phyloP scores from a whole-genome alignment of 257 asterid species.

The Nicotiana otophora region DNA sequence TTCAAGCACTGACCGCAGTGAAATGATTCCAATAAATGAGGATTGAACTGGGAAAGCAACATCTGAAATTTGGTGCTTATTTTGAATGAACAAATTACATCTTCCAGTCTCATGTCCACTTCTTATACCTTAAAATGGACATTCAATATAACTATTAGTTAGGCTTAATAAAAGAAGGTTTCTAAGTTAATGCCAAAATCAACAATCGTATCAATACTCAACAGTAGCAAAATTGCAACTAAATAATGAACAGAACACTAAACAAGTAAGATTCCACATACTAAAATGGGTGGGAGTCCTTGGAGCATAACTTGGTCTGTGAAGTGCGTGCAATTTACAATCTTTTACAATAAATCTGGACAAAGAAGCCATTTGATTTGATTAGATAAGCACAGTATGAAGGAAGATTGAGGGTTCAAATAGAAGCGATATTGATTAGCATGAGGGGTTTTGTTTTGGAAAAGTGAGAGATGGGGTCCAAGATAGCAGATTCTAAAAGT shows the following conservation, averaged over 20 bases:
- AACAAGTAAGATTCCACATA: background rate
- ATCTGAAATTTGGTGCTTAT: slow-evolving; percentile 12
- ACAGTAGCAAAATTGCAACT: background rate
- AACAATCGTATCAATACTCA: background rate
- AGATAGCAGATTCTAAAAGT: background rate
- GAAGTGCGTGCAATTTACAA: slow-evolving; percentile 21
- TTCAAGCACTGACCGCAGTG: slow-evolving; percentile 24
- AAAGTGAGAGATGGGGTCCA: background rate
- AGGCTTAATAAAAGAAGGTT: background rate
- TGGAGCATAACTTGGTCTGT: slow-evolving; percentile 13
- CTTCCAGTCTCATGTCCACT: slow-evolving; percentile 11
- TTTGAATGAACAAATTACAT: slow-evolving; percentile 18
- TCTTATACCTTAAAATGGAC: slow-evolving; percentile 22
- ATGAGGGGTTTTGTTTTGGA: background rate
- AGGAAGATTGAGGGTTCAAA: background rate
- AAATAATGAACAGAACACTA: background rate
- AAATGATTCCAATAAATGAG: background rate
- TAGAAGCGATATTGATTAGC: background rate
- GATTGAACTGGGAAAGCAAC: slow-evolving; percentile 11
- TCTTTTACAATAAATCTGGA: slow-evolving; percentile 33
- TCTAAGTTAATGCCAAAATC: background rate
- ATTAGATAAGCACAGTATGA: background rate
- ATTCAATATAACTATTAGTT: background rate
- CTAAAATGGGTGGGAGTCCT: slow-evolving; percentile 19
- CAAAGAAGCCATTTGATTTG: slow-evolving; percentile 28